Conservation (phyloP, 139 green algal genomes). For the Chlorella sp. region DNA sequence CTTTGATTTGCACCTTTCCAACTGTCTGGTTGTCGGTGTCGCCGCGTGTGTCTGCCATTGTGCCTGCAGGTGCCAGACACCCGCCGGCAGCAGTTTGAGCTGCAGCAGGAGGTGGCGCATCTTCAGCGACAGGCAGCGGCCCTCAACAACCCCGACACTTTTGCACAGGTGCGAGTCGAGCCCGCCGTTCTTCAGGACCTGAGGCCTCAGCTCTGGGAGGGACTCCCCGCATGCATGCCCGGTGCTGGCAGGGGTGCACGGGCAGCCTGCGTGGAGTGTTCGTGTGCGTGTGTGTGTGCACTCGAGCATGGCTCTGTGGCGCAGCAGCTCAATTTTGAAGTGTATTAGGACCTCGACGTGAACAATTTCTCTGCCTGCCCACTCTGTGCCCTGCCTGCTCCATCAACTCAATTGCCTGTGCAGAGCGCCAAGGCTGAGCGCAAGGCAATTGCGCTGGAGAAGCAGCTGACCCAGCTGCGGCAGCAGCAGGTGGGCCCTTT, state of each 20-base stretch:
- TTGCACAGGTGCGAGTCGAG: conserved; percentile 14
- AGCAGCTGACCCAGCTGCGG: conserved; percentile 15
- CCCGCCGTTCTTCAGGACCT: too few species aligned
- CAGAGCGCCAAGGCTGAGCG: conserved; percentile 42
- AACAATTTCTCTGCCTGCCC: background rate
- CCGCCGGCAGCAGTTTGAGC: conserved; percentile 8
- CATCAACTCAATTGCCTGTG: background rate
- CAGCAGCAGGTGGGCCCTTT: conserved; percentile 14
- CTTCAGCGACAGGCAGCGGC: conserved; percentile 16
- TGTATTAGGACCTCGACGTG: too few species aligned
- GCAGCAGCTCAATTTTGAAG: background rate
- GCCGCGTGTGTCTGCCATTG: background rate
- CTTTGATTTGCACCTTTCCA: background rate
- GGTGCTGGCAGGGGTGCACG: background rate
- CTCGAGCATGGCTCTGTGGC: background rate
- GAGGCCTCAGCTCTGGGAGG: too few species aligned
- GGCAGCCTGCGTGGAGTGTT: background rate
- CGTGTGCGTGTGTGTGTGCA: background rate
- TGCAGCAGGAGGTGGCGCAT: conserved; percentile 11
- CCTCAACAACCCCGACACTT: conserved; percentile 30
- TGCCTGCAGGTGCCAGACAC: conserved; percentile 31
- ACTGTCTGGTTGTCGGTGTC: too few species aligned
- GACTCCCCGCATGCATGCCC: too few species aligned
- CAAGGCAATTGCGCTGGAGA: conserved; percentile 36
- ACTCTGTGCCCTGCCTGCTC: background rate